Conservation (phyloP, 345 rosid species). For the Brassica carinata region DNA sequence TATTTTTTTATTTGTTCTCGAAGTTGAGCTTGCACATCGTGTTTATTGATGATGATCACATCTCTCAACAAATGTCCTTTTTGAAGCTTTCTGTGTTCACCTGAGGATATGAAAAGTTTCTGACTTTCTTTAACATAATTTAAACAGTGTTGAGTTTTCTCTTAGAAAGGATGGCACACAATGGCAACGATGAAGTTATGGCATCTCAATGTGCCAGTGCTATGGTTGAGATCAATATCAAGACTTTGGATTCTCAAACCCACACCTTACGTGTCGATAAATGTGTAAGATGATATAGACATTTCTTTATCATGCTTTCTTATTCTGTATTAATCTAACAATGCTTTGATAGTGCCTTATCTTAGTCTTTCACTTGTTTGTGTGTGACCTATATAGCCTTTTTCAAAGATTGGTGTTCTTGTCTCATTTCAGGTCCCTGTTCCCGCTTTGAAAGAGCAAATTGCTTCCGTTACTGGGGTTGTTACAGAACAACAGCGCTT, state of each 20-base stretch:
- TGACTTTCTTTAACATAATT: neutral
- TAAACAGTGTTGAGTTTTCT: neutral
- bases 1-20: neutral
- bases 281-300: constrained; percentile 41
- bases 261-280: constrained; percentile 58
- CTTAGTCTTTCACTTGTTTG: neutral
- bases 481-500: constrained; percentile 61
- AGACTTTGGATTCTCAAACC: constrained; percentile 58
- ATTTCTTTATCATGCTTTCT: neutral
- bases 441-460: constrained; percentile 67
- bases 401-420: neutral
- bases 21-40: constrained; percentile 14
- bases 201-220: constrained; percentile 45
- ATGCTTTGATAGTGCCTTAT: neutral
- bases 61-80: neutral
- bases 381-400: neutral
- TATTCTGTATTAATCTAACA: neutral
- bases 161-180: constrained; percentile 46
- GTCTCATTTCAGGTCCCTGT: constrained; percentile 50
- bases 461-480: constrained; percentile 62
- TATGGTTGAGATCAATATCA: constrained; percentile 60
- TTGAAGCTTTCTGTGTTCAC: neutral
- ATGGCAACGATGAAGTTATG: constrained; percentile 41
- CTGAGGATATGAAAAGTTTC: neutral
- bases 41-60: constrained; percentile 31